phyloP scores from a whole-genome alignment of 352 stramenopile genomes.

The Phytophthora melonis region DNA sequence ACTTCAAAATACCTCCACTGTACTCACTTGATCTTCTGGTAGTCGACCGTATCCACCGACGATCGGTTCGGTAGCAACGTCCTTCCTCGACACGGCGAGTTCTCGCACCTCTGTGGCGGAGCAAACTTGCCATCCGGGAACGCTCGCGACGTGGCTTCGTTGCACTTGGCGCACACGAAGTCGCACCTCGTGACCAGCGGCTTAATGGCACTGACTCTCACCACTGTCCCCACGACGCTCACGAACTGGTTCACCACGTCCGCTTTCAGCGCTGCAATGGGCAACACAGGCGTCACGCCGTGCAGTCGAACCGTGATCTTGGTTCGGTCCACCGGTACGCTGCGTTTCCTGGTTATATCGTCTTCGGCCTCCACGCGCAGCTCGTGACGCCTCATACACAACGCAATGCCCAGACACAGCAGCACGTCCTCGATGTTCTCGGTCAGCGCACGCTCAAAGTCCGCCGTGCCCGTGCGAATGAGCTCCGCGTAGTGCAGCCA shows the following conservation, averaged over 20 bases:
- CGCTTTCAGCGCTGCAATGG: constrained; percentile 79
- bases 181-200: constrained; percentile 87
- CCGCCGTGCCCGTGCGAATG: constrained; percentile 50
- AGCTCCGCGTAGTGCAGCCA: constrained; percentile 67
- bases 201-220: constrained; percentile 87
- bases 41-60: constrained; percentile 91
- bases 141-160: constrained; percentile 65
- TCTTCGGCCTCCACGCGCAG: constrained; percentile 67
- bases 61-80: constrained; percentile 84
- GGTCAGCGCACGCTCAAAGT: constrained; percentile 65
- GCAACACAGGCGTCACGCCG: constrained; percentile 68
- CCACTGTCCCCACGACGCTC: constrained; percentile 73
- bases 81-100: constrained; percentile 64
- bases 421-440: constrained; percentile 72
- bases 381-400: constrained; percentile 73
- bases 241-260: constrained; percentile 86
- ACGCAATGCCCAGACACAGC: constrained; percentile 66
- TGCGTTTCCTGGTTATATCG: constrained; percentile 43
- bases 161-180: constrained; percentile 89
- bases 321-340: constrained; percentile 52
- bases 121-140: constrained; percentile 89
- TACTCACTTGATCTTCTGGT: constrained; percentile 89
- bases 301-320: constrained; percentile 75
- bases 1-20: neutral
- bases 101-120: constrained; percentile 70